Percentiles rank a stretch among this genome's conserved stretches.
phyloP scores from a whole-genome alignment of 495 filamentous ascomycete species.

The Amorphotheca resinae region DNA sequence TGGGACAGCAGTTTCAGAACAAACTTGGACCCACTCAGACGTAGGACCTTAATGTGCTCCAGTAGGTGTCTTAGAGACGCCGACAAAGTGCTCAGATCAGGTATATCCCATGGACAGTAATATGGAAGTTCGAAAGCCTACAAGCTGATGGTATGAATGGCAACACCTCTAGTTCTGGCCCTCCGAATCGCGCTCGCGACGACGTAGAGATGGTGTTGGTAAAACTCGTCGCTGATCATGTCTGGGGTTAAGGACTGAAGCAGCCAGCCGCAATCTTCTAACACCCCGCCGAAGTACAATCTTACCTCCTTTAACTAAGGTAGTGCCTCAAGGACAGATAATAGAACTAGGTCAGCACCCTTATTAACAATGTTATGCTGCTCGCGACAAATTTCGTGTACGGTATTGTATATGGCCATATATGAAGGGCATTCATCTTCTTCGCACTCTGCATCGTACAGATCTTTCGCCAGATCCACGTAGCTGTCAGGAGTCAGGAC shows the following conservation, averaged over 20 bases:
- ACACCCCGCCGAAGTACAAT: conserved; percentile 2
- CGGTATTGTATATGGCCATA: conserved; percentile 6
- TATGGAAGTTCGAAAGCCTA: conserved; percentile 4
- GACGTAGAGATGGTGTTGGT: conserved; percentile 3
- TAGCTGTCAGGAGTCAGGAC: conserved; percentile 8
- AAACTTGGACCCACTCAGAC: neutral
- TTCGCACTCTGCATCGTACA: conserved; percentile 2
- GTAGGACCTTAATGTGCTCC: conserved; percentile 5
- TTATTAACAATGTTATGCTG: conserved; percentile 5
- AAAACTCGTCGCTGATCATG: conserved; percentile 2
- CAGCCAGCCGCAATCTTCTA: neutral
- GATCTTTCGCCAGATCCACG: conserved; percentile 7
- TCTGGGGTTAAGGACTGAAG: neutral
- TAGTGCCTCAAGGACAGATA: conserved; percentile 5
- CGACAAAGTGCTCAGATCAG: conserved; percentile 6
- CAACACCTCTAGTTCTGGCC: conserved; percentile 1
- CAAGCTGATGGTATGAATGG: conserved; percentile 10
- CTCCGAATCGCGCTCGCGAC: conserved; percentile 1
- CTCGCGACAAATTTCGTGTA: conserved; percentile 2
- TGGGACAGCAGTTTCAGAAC: conserved; percentile 6
- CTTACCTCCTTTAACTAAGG: conserved; percentile 4
- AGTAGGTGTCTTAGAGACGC: conserved; percentile 3
- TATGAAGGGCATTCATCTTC: conserved; percentile 4
- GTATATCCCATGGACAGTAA: conserved; percentile 1
- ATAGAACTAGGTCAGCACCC: conserved; percentile 6